These are phyloP conservation scores for Spirogloea muscicola DNA, from an alignment of 139 green algal genomes.

Conservation along the genomic window DNA sequence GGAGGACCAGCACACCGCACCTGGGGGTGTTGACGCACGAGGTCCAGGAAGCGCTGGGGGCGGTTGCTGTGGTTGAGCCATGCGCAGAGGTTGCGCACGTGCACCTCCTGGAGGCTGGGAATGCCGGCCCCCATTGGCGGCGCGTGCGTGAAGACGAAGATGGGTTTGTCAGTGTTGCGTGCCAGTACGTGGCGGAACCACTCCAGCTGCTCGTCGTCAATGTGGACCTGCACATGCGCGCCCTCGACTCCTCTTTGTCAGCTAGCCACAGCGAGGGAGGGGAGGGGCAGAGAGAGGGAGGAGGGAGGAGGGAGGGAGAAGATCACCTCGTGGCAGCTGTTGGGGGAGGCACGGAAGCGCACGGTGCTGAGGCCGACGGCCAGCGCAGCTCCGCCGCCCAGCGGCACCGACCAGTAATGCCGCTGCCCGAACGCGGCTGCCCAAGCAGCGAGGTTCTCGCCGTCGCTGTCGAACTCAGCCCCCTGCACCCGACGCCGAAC, in stretches of 20 bases:
- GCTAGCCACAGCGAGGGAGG: neutral
- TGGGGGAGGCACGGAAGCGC: constrained; percentile 28
- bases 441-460: constrained; percentile 46
- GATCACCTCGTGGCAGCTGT: constrained; percentile 49
- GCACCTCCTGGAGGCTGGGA: constrained; percentile 51
- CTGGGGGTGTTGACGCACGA: constrained; percentile 37
- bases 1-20: too few species aligned
- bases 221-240: constrained; percentile 6
- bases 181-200: constrained; percentile 44
- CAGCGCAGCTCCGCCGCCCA: neutral
- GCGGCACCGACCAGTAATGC: constrained; percentile 25
- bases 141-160: constrained; percentile 51
- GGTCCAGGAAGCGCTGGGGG: constrained; percentile 34
- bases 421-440: constrained; percentile 30
- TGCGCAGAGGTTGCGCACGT: constrained; percentile 51
- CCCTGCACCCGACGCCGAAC: neutral
- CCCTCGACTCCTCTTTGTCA: neutral
- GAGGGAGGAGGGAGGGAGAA: neutral
- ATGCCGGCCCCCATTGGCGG: constrained; percentile 48
- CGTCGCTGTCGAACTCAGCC: constrained; percentile 48
- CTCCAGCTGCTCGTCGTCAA: constrained; percentile 46
- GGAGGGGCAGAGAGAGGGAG: neutral
- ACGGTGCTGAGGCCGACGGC: constrained; percentile 42
- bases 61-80: constrained; percentile 52
- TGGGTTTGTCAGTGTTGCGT: constrained; percentile 15